phyloP scores from a whole-genome alignment of 805 yeast species.

The Vanderwaltozyma tropicalis region DNA sequence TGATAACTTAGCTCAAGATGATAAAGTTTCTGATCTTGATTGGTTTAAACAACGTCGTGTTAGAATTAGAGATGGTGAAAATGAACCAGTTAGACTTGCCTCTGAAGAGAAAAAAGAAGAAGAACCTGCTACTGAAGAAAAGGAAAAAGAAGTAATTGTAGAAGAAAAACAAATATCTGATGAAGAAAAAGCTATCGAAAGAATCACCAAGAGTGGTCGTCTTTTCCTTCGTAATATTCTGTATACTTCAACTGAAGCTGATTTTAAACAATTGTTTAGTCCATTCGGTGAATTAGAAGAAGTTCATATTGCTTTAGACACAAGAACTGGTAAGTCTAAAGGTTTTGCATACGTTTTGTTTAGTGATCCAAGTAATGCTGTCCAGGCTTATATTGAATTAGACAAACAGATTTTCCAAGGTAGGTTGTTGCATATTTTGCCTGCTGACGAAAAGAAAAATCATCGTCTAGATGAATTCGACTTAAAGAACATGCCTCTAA shows the following conservation, averaged over 20 bases:
- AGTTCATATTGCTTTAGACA: constrained; percentile 86
- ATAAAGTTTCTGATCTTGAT: constrained; percentile 61
- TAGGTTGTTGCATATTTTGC: constrained; percentile 76
- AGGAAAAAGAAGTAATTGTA: constrained; percentile 1
- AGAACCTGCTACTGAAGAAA: constrained; percentile 3
- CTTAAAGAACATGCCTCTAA: constrained; percentile 78
- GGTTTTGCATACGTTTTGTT: constrained; percentile 86
- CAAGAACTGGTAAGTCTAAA: constrained; percentile 80
- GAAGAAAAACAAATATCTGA: constrained; percentile 12
- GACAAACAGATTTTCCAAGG: constrained; percentile 94
- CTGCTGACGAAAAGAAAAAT: constrained; percentile 73
- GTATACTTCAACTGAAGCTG: constrained; percentile 71
- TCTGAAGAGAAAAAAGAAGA: constrained; percentile 6
- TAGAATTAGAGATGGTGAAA: constrained; percentile 49
- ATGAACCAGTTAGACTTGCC: constrained; percentile 12
- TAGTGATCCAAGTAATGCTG: constrained; percentile 58
- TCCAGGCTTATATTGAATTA: constrained; percentile 55
- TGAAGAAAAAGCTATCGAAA: constrained; percentile 40
- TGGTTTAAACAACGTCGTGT: constrained; percentile 75
- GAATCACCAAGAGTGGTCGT: constrained; percentile 63
- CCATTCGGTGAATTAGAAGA: constrained; percentile 69
- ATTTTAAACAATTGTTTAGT: constrained; percentile 54
- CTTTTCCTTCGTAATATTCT: constrained; percentile 79
- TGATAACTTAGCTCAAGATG: constrained; percentile 37
- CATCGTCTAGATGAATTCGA: constrained; percentile 87